These are phyloP conservation scores for Mycena vitilis DNA, from an alignment of 768 basidiomycete genomes.

Conservation along the genomic window DNA sequence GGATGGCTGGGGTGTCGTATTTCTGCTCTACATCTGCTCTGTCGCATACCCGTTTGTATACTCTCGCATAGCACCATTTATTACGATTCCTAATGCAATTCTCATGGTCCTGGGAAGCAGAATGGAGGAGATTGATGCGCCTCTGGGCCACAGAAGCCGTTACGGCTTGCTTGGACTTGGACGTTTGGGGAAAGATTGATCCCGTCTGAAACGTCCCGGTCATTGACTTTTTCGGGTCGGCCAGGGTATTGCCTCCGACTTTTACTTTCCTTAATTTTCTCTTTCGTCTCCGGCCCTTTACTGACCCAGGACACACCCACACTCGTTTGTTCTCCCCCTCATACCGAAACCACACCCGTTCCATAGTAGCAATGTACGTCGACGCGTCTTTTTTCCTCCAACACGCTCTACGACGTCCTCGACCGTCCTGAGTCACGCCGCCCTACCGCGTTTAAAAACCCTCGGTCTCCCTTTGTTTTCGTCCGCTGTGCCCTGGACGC, in stretches of 20 bases:
- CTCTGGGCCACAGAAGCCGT: background rate
- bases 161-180: constrained; percentile 1
- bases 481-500: constrained; percentile 14
- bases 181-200: constrained; percentile 21
- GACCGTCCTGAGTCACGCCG: constrained; percentile 1
- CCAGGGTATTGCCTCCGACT: constrained; percentile 32
- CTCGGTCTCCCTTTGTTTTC: background rate
- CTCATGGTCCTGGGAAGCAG: constrained; percentile 29
- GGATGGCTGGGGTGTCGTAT: constrained; percentile 25
- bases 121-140: constrained; percentile 16
- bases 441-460: background rate
- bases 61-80: constrained; percentile 40
- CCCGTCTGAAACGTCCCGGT: constrained; percentile 9
- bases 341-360: background rate
- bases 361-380: constrained; percentile 31
- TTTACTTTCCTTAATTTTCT: constrained; percentile 45
- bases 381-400: constrained; percentile 28
- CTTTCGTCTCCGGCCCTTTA: constrained; percentile 24
- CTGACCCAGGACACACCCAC: constrained; percentile 39
- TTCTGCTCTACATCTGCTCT: constrained; percentile 36
- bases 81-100: constrained; percentile 31
- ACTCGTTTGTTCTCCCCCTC: constrained; percentile 18
- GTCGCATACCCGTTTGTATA: constrained; percentile 43
- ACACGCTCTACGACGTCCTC: constrained; percentile 10
- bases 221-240: constrained; percentile 17